Conservation (phyloP, 768 basidiomycete genomes). For the Boletus subcaerulescens region DNA sequence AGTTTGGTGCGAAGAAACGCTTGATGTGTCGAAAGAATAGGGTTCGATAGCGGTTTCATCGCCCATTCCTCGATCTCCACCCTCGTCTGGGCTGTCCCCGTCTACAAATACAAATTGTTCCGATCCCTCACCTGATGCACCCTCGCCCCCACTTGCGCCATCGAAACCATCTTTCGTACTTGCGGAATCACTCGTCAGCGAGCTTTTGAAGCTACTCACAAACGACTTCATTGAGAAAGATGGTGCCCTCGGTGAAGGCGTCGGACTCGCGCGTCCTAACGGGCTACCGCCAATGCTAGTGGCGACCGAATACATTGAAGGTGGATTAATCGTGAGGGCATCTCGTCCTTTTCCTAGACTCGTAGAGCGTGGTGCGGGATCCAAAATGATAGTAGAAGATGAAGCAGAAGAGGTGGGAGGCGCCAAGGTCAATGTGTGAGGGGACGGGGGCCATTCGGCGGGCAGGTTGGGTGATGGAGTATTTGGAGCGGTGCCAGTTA, state of each 20-base stretch:
- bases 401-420: conserved; percentile 19
- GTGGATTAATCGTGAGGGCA: conserved; percentile 6
- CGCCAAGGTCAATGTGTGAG: conserved; percentile 4
- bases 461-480: conserved; percentile 7
- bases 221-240: conserved; percentile 24
- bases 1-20: conserved; percentile 20
- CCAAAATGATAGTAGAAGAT: conserved; percentile 16
- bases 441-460: conserved; percentile 11
- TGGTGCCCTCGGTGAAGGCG: conserved; percentile 16
- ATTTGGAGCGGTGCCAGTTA: neutral
- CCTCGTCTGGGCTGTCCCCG: conserved; percentile 10
- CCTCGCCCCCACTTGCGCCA: neutral
- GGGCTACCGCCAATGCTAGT: conserved; percentile 2
- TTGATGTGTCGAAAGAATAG: conserved; percentile 20
- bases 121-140: conserved; percentile 9
- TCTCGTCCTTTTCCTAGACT: conserved; percentile 15
- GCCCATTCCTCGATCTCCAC: conserved; percentile 5
- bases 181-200: conserved; percentile 14
- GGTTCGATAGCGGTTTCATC: conserved; percentile 23
- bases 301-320: conserved; percentile 13
- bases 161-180: conserved; percentile 3
- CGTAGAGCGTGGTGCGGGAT: conserved; percentile 26
- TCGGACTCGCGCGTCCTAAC: neutral
- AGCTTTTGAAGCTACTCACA: conserved; percentile 19
- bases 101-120: conserved; percentile 29